Evolutionary conservation across 1,284 basidiomycete genomes (phyloP), one percentile per base, ranked within the genome.

Genomic region (Irpex lacteus): DNA sequence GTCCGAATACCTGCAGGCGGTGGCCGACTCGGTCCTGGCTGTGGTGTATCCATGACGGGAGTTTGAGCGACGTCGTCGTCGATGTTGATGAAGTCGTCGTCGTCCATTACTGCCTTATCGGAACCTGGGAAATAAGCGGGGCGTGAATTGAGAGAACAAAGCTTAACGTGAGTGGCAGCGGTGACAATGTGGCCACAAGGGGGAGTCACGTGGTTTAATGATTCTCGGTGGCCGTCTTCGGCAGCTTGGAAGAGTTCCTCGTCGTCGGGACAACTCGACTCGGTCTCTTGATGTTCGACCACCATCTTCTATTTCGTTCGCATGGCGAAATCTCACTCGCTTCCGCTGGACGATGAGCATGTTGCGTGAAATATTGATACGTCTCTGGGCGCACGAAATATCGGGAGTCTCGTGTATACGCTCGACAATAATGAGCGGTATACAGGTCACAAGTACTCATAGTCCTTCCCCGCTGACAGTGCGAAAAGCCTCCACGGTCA

Each of bases 51-150:
- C 34, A 61, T 32, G 52, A 49, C 26, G 53, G 64, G 52, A 18
- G 66, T 68, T 49, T 72, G 69, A 21, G 71, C 65, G 62, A 78
- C 77, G 57, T 81, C 80, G 73, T 89, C 88, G 71, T 89, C 87
- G 19, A 89, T 81, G 59, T 89, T 81, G 66, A 88, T 87, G 66
- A 88, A 77, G 73, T 89, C 87, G 62, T 89, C 85, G 70, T 88
- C 86, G 13, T 66, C 62, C 65, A 66, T 66, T 26, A 34, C 40
- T 52, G 44, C 9, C 79, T 15, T 26, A 56, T 7, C 18, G 11
- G 54, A 15, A 15, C 18, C 54, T 81, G 82, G 63, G 40, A 44
- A 47, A 63, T 37, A 19, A 32, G 19, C 26, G 40, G 54, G 34
- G 54, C 7, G 54, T 36, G 32, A 36, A 32, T 26, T 56, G 9